Evolutionary conservation across 2,329 filamentous ascomycete genomes (phyloP).

Genomic region (Pezicula rhizophila): DNA sequence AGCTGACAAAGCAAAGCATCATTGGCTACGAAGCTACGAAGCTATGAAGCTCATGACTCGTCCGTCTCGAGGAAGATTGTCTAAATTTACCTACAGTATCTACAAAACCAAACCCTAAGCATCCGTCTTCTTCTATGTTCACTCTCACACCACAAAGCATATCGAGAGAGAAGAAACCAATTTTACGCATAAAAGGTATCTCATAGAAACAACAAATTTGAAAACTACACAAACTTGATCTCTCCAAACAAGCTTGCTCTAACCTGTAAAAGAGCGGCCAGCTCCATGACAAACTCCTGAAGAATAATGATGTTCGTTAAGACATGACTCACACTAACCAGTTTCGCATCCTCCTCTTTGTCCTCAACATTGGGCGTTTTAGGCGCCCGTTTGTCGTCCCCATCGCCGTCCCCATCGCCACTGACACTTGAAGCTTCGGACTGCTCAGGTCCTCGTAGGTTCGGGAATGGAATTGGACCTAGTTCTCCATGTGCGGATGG

Average conservation of each 20-base stretch:
- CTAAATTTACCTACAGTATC: too few relatives aligned
- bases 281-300: constrained; percentile 73
- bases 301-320: constrained; percentile 74
- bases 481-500: constrained; percentile 32
- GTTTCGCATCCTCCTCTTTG: constrained; percentile 23
- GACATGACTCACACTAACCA: constrained; percentile 67
- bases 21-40: too few relatives aligned
- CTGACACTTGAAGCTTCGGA: constrained; percentile 8
- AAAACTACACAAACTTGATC: constrained; percentile 47
- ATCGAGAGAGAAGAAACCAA: too few relatives aligned
- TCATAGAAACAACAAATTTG: too few relatives aligned
- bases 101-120: too few relatives aligned
- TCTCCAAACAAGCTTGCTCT: constrained; percentile 72
- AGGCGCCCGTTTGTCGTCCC: constrained; percentile 10
- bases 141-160: too few relatives aligned
- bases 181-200: too few relatives aligned
- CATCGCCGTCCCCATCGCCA: constrained; percentile 5
- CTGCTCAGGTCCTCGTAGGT: constrained; percentile 27
- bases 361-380: constrained; percentile 21
- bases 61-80: too few relatives aligned
- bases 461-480: constrained; percentile 40
- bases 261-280: constrained; percentile 69
- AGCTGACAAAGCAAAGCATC: too few relatives aligned
- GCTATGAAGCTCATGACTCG: too few relatives aligned
- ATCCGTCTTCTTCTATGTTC: too few relatives aligned